Conservation (phyloP, 1,139 yeast species). For the Saccharomyces hybrid region DNA sequence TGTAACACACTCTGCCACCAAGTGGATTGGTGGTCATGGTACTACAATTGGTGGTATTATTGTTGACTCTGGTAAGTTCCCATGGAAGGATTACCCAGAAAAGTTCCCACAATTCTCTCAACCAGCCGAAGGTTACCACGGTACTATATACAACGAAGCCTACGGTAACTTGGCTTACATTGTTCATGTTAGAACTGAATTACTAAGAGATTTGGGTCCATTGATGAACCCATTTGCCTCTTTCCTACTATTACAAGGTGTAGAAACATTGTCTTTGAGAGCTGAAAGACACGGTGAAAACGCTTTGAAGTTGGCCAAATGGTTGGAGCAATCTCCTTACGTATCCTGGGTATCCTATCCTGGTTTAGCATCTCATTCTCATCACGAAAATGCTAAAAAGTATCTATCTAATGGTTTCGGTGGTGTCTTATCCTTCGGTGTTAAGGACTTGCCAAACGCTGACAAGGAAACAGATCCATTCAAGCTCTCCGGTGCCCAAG, state of each 20-base stretch:
- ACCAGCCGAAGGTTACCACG: constrained; percentile 93
- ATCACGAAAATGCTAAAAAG: constrained; percentile 75
- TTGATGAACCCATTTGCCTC: constrained; percentile 81
- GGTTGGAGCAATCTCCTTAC: constrained; percentile 62
- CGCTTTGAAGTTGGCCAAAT: constrained; percentile 73
- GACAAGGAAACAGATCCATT: constrained; percentile 46
- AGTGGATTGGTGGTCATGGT: constrained; percentile 98
- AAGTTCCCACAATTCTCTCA: constrained; percentile 84
- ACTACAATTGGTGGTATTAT: constrained; percentile 90
- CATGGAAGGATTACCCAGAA: constrained; percentile 78
- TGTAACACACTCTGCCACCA: constrained; percentile 83
- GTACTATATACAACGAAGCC: constrained; percentile 71
- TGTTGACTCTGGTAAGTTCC: constrained; percentile 85
- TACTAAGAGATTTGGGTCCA: constrained; percentile 89
- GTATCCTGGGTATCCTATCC: constrained; percentile 89
- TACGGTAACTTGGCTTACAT: constrained; percentile 75
- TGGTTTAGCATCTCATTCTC: constrained; percentile 76
- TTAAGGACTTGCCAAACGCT: constrained; percentile 49
- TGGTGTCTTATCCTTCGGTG: constrained; percentile 84
- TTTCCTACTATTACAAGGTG: constrained; percentile 79
- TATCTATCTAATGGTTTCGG: constrained; percentile 75
- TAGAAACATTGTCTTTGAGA: constrained; percentile 87
- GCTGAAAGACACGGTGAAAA: constrained; percentile 86
- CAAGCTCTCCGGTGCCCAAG: constrained; percentile 67
- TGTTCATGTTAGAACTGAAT: constrained; percentile 74